Evolutionary conservation across 495 filamentous ascomycete species (phyloP).

Genomic region (Aspergillus egyptiacus): DNA sequence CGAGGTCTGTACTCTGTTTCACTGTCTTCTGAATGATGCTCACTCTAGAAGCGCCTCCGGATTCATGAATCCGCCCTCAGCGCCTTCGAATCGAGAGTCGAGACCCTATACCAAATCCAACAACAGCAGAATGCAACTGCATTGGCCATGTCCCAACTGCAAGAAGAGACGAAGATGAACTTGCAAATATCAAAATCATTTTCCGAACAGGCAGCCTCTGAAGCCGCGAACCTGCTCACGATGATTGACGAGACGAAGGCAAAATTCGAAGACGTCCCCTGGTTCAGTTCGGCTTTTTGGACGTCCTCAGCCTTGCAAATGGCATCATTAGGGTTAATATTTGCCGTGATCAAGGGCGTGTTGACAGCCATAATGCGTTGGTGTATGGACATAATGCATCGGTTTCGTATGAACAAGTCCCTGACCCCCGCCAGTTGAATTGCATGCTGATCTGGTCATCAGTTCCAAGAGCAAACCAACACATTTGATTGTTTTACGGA

Average conservation of each 20-base stretch:
- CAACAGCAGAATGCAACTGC: conserved; percentile 31
- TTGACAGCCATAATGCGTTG: too few species aligned
- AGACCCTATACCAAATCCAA: conserved; percentile 34
- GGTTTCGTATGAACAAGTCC: not conserved
- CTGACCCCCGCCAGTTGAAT: too few species aligned
- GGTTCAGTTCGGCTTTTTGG: conserved; percentile 18
- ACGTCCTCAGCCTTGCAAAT: conserved; percentile 13
- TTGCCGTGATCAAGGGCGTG: too few species aligned
- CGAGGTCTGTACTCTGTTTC: conserved; percentile 22
- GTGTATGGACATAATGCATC: too few species aligned
- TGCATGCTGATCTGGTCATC: too few species aligned
- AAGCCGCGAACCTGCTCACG: conserved; percentile 37
- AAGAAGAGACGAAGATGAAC: conserved; percentile 30
- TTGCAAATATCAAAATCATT: conserved; percentile 34
- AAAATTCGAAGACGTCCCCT: conserved; percentile 26
- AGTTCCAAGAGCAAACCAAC: too few species aligned
- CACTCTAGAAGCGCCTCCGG: conserved; percentile 31
- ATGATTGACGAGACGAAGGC: conserved; percentile 35
- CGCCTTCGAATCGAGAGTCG: conserved; percentile 30
- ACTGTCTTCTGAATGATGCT: conserved; percentile 5
- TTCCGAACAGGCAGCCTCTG: conserved; percentile 31
- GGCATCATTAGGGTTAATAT: too few species aligned
- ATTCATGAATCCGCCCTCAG: conserved; percentile 32
- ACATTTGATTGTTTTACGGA: not conserved
- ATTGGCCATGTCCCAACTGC: conserved; percentile 27